These are phyloP conservation scores for Scutellaria minor DNA, from an alignment of 257 asterid genomes.

Conservation along the genomic window DNA sequence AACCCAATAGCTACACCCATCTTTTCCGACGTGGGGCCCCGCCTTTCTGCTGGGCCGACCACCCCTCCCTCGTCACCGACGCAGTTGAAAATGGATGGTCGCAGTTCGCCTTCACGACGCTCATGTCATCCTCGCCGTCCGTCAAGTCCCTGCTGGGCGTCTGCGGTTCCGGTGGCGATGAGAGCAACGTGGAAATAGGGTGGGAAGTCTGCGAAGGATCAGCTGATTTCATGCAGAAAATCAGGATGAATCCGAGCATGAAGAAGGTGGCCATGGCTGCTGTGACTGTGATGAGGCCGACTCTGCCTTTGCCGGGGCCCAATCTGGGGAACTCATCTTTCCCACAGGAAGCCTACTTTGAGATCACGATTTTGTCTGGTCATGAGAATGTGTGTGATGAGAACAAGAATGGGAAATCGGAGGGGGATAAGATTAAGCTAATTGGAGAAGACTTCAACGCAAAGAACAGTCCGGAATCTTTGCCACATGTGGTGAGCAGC, in stretches of 20 bases:
- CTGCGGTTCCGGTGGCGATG: slow-evolving; percentile 42
- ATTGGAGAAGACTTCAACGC: slow-evolving; percentile 64
- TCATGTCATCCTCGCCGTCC: slow-evolving; percentile 46
- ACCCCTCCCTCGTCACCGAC: slow-evolving; percentile 77
- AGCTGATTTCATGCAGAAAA: slow-evolving; percentile 80
- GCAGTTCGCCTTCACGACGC: slow-evolving; percentile 65
- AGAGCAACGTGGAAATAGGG: slow-evolving; percentile 49
- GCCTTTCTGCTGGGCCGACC: slow-evolving; percentile 76
- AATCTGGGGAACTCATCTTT: slow-evolving; percentile 68
- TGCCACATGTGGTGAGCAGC: slow-evolving; percentile 29
- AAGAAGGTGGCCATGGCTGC: slow-evolving; percentile 38
- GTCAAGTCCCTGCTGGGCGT: slow-evolving; percentile 55
- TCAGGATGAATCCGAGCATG: slow-evolving; percentile 59
- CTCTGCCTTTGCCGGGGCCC: slow-evolving; percentile 90
- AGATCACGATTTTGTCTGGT: slow-evolving; percentile 57
- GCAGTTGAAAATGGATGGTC: slow-evolving; percentile 98
- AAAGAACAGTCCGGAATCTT: slow-evolving; percentile 37
- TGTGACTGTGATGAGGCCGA: slow-evolving; percentile 55
- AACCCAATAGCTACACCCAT: slow-evolving; percentile 37
- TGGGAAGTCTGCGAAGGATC: slow-evolving; percentile 96
- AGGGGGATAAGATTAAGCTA: slow-evolving; percentile 71
- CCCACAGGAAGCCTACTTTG: slow-evolving; percentile 93
- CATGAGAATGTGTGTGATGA: slow-evolving; percentile 12
- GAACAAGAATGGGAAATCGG: slow-evolving; percentile 41
- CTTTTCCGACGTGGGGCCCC: slow-evolving; percentile 51